Percentiles rank a stretch among this genome's conserved stretches.
These are phyloP conservation scores for Magnusiomyces tetraspermus DNA, from an alignment of 1,139 yeast species.

Conservation along the genomic window DNA sequence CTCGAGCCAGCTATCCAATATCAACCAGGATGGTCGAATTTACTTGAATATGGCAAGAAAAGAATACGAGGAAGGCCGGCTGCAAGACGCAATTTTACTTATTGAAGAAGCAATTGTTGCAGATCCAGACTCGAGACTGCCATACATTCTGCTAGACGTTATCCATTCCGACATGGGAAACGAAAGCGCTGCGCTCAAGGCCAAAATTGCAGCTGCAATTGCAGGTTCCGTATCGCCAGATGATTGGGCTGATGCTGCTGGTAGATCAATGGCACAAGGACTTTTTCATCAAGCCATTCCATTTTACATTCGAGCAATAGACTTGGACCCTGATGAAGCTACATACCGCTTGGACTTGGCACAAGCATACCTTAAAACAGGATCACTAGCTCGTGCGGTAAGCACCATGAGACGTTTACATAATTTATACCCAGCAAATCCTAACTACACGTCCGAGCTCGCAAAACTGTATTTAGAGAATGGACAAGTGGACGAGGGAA, in stretches of 20 bases:
- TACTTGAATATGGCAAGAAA: slow-evolving; percentile 50
- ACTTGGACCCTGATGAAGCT: slow-evolving; percentile 47
- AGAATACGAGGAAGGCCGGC: slow-evolving; percentile 60
- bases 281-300: slow-evolving; percentile 72
- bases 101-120: slow-evolving; percentile 66
- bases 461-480: slow-evolving; percentile 73
- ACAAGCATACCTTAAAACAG: slow-evolving; percentile 52
- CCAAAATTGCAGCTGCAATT: slow-evolving; percentile 80
- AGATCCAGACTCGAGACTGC: slow-evolving; percentile 71
- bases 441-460: slow-evolving; percentile 55
- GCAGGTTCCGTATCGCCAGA: slow-evolving; percentile 66
- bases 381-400: slow-evolving; percentile 61
- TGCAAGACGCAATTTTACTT: slow-evolving; percentile 54
- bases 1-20: not conserved
- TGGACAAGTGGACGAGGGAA: slow-evolving; percentile 71
- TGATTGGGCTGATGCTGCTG: slow-evolving; percentile 81
- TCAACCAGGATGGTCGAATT: slow-evolving; percentile 10
- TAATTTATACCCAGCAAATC: slow-evolving; percentile 50
- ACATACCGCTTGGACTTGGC: slow-evolving; percentile 46
- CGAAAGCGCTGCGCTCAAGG: slow-evolving; percentile 61
- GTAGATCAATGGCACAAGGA: slow-evolving; percentile 60
- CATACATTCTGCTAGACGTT: slow-evolving; percentile 79
- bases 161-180: slow-evolving; percentile 65
- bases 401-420: slow-evolving; percentile 63
- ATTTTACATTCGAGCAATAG: slow-evolving; percentile 68